These are phyloP conservation scores for Podaxis rugospora DNA, from an alignment of 768 basidiomycete genomes.

Conservation along the genomic window DNA sequence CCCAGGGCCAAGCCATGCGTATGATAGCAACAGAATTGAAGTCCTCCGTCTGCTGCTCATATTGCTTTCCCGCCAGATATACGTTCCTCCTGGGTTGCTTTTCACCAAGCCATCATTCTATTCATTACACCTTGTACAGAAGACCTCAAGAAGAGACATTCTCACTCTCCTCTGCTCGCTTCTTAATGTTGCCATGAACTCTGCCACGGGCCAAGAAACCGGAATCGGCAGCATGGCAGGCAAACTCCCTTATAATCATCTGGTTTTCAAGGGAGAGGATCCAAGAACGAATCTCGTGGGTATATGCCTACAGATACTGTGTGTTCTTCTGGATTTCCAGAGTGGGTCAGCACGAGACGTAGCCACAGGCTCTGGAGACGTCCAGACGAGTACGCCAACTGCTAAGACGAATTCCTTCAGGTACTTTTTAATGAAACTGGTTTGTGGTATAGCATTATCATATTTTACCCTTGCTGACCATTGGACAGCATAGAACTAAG, in stretches of 20 bases:
- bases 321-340: constrained; percentile 76
- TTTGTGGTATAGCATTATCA: constrained; percentile 27
- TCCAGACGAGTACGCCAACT: constrained; percentile 43
- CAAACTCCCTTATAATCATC: constrained; percentile 84
- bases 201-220: constrained; percentile 43
- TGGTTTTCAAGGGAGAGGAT: constrained; percentile 89
- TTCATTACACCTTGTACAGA: constrained; percentile 73
- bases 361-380: constrained; percentile 36
- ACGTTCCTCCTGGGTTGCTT: constrained; percentile 65
- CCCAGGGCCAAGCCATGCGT: constrained; percentile 54
- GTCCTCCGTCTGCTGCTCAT: constrained; percentile 86
- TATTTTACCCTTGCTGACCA: constrained; percentile 7
- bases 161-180: constrained; percentile 90
- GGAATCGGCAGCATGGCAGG: constrained; percentile 69
- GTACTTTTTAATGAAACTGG: constrained; percentile 89
- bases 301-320: constrained; percentile 74
- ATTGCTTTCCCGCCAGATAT: constrained; percentile 88
- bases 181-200: constrained; percentile 85
- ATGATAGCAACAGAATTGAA: constrained; percentile 83
- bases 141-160: constrained; percentile 75
- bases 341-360: constrained; percentile 66
- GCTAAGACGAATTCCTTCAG: constrained; percentile 82
- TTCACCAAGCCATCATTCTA: constrained; percentile 73
- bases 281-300: constrained; percentile 66
- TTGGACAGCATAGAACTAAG: constrained; percentile 73